Evolutionary conservation across 495 filamentous ascomycete genomes (phyloP).

Genomic region (Aspergillus avenaceus): DNA sequence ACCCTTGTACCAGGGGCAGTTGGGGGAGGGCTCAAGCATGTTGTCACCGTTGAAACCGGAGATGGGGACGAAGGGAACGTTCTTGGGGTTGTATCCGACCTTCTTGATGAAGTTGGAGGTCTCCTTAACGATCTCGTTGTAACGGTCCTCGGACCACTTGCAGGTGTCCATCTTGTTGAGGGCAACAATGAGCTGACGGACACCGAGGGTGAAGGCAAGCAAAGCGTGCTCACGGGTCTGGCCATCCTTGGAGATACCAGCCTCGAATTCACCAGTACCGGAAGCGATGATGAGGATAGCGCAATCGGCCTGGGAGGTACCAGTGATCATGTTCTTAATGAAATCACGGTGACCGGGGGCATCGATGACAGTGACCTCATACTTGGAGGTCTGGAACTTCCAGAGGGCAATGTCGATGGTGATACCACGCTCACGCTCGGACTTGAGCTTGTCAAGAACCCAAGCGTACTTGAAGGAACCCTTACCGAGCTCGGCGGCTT

Average conservation of each 20-base stretch:
- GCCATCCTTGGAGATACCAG: constrained; percentile 99
- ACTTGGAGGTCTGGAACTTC: constrained; percentile 99
- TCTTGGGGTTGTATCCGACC: constrained; percentile 99
- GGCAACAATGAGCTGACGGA: constrained; percentile 99
- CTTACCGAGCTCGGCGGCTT: constrained; percentile 99
- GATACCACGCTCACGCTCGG: constrained; percentile 99
- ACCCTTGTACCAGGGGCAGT: constrained; percentile 99
- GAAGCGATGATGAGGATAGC: constrained; percentile 99
- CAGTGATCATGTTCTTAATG: constrained; percentile 99
- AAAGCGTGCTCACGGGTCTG: constrained; percentile 99
- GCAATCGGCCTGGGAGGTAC: constrained; percentile 99
- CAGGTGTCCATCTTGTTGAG: constrained; percentile 99
- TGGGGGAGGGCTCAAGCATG: constrained; percentile 89
- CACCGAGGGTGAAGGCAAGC: constrained; percentile 99
- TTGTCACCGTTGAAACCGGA: constrained; percentile 99
- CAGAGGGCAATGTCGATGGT: constrained; percentile 99
- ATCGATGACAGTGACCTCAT: constrained; percentile 99
- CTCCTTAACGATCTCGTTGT: constrained; percentile 99
- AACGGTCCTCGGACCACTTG: constrained; percentile 96
- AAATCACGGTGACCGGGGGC: constrained; percentile 99
- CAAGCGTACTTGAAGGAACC: constrained; percentile 99
- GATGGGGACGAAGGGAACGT: constrained; percentile 97
- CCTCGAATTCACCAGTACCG: constrained; percentile 99
- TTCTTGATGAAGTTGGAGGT: constrained; percentile 99
- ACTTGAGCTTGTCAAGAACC: constrained; percentile 99